Evolutionary conservation across 2,329 filamentous ascomycete species (phyloP).

Genomic region (Aspergillus unguis): DNA sequence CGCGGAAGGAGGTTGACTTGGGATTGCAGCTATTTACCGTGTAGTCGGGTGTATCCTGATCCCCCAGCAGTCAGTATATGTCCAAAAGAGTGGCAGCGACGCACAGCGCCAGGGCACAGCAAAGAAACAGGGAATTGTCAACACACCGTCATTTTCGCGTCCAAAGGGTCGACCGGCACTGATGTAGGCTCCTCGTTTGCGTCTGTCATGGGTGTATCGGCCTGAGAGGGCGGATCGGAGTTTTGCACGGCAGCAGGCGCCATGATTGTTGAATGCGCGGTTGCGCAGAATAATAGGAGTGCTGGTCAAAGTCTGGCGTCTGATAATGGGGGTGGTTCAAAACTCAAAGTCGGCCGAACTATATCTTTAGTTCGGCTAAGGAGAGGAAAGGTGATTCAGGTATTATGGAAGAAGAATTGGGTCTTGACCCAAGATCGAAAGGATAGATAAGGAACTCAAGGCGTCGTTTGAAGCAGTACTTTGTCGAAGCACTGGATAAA

Average conservation of each 20-base stretch:
- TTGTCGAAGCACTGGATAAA: constrained; percentile 10
- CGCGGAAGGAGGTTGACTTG: background rate
- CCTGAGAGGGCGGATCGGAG: constrained; percentile 43
- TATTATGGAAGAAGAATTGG: background rate
- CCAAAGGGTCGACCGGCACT: constrained; percentile 35
- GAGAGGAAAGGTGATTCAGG: background rate
- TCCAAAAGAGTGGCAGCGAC: constrained; percentile 2
- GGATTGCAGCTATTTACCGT: constrained; percentile 44
- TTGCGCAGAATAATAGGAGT: constrained; percentile 19
- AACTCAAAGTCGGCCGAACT: background rate
- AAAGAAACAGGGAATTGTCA: background rate
- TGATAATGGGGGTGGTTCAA: background rate
- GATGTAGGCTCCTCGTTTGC: constrained; percentile 35
- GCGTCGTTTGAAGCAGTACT: background rate
- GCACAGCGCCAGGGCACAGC: background rate
- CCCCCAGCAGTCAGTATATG: constrained; percentile 30
- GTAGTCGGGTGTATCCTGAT: constrained; percentile 61
- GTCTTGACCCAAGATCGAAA: background rate
- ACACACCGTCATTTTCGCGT: constrained; percentile 43
- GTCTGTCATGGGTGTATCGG: constrained; percentile 49
- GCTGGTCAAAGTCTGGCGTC: background rate
- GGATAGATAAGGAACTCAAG: background rate
- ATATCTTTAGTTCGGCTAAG: background rate
- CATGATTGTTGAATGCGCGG: constrained; percentile 36
- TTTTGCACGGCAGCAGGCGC: constrained; percentile 37